Conservation (phyloP, 257 asterid genomes). For the Solanum chilense region DNA sequence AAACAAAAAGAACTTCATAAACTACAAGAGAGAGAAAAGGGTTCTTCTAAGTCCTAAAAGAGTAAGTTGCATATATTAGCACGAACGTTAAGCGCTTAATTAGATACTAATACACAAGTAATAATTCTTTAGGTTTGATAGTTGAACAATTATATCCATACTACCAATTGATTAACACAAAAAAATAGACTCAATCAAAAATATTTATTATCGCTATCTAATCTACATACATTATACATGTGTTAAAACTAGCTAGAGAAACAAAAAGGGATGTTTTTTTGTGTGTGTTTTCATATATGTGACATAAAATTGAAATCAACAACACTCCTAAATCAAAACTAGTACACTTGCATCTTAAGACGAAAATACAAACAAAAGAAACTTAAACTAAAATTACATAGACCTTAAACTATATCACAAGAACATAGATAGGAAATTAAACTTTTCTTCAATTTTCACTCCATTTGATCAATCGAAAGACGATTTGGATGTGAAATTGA, state of each 20-base stretch:
- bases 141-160: not conserved
- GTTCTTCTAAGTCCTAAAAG: not conserved
- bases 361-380: not conserved
- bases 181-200: not conserved
- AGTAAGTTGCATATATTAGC: not conserved
- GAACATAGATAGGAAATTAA: not conserved
- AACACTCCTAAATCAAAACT: not conserved
- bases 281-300: not conserved
- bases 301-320: not conserved
- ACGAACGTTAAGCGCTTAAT: not conserved
- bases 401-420: not conserved
- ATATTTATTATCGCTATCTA: not conserved
- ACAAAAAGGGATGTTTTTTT: not conserved
- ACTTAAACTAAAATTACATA: not conserved
- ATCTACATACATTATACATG: not conserved
- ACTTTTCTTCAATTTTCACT: not conserved
- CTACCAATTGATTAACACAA: not conserved
- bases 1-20: too few species aligned
- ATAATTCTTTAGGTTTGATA: not conserved
- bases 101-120: not conserved
- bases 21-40: not conserved
- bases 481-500: conserved; percentile 2
- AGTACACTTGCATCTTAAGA: not conserved
- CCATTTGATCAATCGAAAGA: not conserved
- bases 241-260: not conserved